Evolutionary conservation across 768 basidiomycete genomes (phyloP).

Genomic region (Tulasnella calospora): DNA sequence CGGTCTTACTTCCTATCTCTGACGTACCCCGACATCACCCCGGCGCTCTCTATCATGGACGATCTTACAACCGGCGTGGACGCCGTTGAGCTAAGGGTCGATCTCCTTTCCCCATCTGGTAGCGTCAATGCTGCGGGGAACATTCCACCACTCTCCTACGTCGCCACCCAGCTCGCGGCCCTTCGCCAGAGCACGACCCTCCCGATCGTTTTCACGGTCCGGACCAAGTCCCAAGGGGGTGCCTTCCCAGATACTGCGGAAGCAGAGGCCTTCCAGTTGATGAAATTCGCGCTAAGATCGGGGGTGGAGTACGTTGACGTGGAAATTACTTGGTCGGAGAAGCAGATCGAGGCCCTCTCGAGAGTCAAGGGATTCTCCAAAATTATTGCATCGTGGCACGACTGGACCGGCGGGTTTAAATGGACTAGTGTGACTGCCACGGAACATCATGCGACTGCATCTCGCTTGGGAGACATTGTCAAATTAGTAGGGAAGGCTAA

Average conservation of each 20-base stretch:
- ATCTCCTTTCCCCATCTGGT: slow-evolving; percentile 61
- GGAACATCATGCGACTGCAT: slow-evolving; percentile 64
- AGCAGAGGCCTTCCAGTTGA: slow-evolving; percentile 66
- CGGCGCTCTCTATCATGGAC: slow-evolving; percentile 62
- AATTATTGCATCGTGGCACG: slow-evolving; percentile 92
- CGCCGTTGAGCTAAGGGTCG: slow-evolving; percentile 90
- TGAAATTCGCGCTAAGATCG: slow-evolving; percentile 70
- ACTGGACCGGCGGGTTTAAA: slow-evolving; percentile 78
- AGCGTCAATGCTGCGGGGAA: slow-evolving; percentile 42
- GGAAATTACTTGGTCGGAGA: slow-evolving; percentile 71
- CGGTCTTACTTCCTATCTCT: slow-evolving; percentile 91
- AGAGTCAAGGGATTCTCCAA: slow-evolving; percentile 63
- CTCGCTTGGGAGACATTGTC: slow-evolving; percentile 74
- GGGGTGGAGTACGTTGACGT: slow-evolving; percentile 93
- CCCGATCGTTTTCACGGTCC: slow-evolving; percentile 88
- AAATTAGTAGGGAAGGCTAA: slow-evolving; percentile 89
- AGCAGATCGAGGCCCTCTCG: slow-evolving; percentile 54
- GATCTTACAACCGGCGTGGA: slow-evolving; percentile 78
- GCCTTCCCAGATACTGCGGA: slow-evolving; percentile 76
- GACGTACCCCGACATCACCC: slow-evolving; percentile 82
- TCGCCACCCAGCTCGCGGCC: slow-evolving; percentile 72
- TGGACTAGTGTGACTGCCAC: slow-evolving; percentile 69
- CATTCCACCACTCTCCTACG: slow-evolving; percentile 66
- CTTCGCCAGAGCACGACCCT: slow-evolving; percentile 71
- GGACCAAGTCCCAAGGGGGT: slow-evolving; percentile 85